Evolutionary conservation across 306 rosid genomes (phyloP).

Genomic region (cucumber (Cucumis sativus)): Cucumber_9930_V3 NC_026657.2:113501-114000

Average conservation of each 20-base stretch:
- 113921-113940: neutral
- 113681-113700: neutral
- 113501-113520: neutral
- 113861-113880: neutral
- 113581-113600: neutral
- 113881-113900: neutral
- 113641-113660: neutral
- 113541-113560: neutral
- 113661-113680: neutral
- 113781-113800: neutral
- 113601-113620: neutral
- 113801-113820: neutral
- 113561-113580: neutral
- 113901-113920: neutral
- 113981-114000: no score
- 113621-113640: neutral
- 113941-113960: neutral
- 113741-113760: neutral
- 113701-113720: neutral
- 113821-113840: neutral
- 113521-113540: neutral
- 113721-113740: neutral
- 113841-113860: neutral
- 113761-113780: neutral
- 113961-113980: neutral